phyloP scores from a whole-genome alignment of 139 green algal species.

The Coelastrella sp. region DNA sequence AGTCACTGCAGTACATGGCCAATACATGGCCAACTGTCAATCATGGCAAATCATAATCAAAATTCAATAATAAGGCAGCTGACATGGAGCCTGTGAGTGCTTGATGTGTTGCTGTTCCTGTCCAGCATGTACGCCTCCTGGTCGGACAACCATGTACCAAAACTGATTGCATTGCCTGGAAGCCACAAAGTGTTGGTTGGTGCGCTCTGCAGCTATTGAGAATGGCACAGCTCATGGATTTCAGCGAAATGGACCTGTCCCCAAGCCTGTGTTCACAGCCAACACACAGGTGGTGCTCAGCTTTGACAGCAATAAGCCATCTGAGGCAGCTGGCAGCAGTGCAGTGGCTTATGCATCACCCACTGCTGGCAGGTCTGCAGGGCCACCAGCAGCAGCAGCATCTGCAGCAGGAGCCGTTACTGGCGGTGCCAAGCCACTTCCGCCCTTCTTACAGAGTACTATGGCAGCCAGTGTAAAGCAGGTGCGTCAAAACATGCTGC shows the following conservation, averaged over 20 bases:
- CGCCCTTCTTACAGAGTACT: not conserved
- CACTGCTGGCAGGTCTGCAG: not conserved
- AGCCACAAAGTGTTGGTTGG: not conserved
- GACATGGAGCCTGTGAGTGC: not conserved
- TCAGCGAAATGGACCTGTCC: not conserved
- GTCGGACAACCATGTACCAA: no score
- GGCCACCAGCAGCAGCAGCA: not conserved
- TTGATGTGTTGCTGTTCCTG: not conserved
- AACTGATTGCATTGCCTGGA: not conserved
- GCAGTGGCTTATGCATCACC: constrained; percentile 18
- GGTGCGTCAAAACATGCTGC: not conserved
- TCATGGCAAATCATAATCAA: no score
- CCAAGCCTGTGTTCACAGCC: not conserved
- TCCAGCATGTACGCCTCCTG: not conserved
- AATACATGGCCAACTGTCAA: not conserved
- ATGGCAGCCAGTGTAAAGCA: not conserved
- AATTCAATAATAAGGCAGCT: no score
- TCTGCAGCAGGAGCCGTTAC: not conserved
- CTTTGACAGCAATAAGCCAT: not conserved
- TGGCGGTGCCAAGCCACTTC: not conserved
- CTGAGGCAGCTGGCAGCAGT: not conserved
- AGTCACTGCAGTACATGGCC: not conserved
- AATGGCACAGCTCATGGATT: not conserved
- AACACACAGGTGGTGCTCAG: constrained; percentile 11
- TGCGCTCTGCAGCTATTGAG: not conserved